Base-by-base conservation (phyloP, 176 grass and related monocot species). In the Saccharum spontaneum region DNA sequence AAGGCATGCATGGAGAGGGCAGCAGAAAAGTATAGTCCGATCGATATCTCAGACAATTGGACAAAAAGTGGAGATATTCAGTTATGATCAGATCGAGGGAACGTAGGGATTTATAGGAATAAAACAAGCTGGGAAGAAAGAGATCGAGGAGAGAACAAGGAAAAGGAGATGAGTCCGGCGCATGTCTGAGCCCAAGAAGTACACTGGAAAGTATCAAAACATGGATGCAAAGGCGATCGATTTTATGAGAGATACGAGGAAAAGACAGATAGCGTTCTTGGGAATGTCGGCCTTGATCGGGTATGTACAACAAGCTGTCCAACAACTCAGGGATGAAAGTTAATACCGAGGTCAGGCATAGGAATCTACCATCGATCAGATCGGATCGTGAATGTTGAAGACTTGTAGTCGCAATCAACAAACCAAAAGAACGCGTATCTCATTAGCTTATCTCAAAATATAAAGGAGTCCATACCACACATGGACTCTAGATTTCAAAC, bases 21-120 rank as follows among this genome's bases (percentile, higher is more conserved):
- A 81, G 46, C 79, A 75, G 80, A 75, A 90, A 90, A 75, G 79
- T 79, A 87, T 72, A 68, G 34, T 17, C 67, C 7, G 59, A 79
- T 86, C 59, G 71, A 28, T 60, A 24, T 61, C 59, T 24, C 71
- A 49, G 15, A 36, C 20, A 75, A n/a, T 16, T 9, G n/a, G 24
- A 7, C 0, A 57, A 3, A 17, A 72, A 33, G 50, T 28, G 37
- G 43, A 18, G 34, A 0, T 3, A 24, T 63, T 63, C 76, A 64
- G 57, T 24, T 71, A 40, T 24, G 14, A 28, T 37, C 38, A 7
- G 41, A 52, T 34, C 15, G 28, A 50, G 62, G 55, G 10, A 65
- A 62, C 59, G 59, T 61, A 50, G 4, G 23, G n/a, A n/a, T 30
- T 16, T 46, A 15, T 46, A 15, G 23, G 8, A 84, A 79, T 13